Evolutionary conservation across 164 flowering plant genomes (phyloP), one percentile per base, ranked within the genome.

Genomic region (Magnolia officinalis): DNA sequence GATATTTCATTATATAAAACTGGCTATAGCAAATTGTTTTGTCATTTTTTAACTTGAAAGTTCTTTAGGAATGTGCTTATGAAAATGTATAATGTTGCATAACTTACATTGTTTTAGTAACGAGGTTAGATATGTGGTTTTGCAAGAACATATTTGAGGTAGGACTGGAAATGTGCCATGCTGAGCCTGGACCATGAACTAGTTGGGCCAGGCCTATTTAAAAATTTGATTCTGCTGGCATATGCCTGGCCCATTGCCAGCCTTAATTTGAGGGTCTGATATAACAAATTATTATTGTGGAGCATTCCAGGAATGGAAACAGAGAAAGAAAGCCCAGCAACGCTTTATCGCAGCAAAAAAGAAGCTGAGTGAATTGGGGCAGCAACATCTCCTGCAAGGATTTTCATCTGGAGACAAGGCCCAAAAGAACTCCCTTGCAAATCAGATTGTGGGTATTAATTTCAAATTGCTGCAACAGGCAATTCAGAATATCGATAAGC

Each of bases 331-430:
- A 83, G 81, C 85, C 61, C 90, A 89, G 71, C 86, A 85, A 76
- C 91, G 87, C 64, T 84, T 95, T 59, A 85, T 88, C 74, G 86
- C 87, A 50, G 95, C 94, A 52, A 95, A 95, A 81, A 93, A 89
- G 91, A 91, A 89, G 82, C 85, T 95, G 13, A 63, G 70, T 85
- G 96, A 90, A 81, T 78, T 95, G 88, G 92, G 88, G 74, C 99
- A 93, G 75, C 75, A 90, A 63, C 98, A 93, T 84, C 84, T 95
- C 29, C 89, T 95, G 81, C 79, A 93, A 81, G 99, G 99, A 26
- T 83, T 93, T 72, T 82, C 87, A 70, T 84, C 75, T 86, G 99
- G 99, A 66, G 92, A 88, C 55, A 92, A 89, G 83, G 80, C 80
- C 16, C 90, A 95, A 77, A 81, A 80, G 79, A 82, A 79, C 72